Evolutionary conservation across 2,329 filamentous ascomycete species (phyloP), one percentile per base, ranked within the genome.

Genomic region (Graphiopsis chlorocephala): DNA sequence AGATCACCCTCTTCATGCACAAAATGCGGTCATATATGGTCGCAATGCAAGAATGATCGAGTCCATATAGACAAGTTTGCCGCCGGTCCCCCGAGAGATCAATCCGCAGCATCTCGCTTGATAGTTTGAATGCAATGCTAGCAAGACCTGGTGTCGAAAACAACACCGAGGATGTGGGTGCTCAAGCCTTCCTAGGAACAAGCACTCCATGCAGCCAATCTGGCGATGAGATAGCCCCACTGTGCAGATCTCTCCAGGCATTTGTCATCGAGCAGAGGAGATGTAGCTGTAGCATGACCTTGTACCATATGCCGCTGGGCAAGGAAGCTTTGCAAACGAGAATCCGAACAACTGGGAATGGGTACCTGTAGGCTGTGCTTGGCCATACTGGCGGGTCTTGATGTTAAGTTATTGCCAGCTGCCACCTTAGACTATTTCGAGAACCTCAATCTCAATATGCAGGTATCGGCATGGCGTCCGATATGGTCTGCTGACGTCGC

Each of bases 211-310:
- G 38, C 28, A 48, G 25, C 8, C 26, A 42, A 60, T 60, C 57
- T 33, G 38, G 42, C 57, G 57, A 60, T 60, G 26, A 4, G 17
- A 50, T 31, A 7, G 26, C 28, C 57, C 42, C 42, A 42, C 57
- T 31, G 6, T 50, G 57, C 57, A 60, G 57, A 50, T 60, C 57
- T 35, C 45, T n/a, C 35, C 20, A 56, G 14, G 23, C 26, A 60
- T 60, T 60, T 60, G 57, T 60, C 57, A 60, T 14, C 47, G 14
- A 4, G 26, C 38, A 26, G 15, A 28, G 47, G 7, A 25, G 7
- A 23, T n/a, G 28, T 26, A 50, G 47, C 23, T 11, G 45, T 48
- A 48, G 26, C 17, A 28, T 11, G 12, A 26, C 45, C 31, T 11
- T 33, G 31, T 48, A 17, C 38, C 38, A 45, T 45, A 26, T 48